Evolutionary conservation across 768 basidiomycete species (phyloP).

Genomic region (Hortiboletus campestris): DNA sequence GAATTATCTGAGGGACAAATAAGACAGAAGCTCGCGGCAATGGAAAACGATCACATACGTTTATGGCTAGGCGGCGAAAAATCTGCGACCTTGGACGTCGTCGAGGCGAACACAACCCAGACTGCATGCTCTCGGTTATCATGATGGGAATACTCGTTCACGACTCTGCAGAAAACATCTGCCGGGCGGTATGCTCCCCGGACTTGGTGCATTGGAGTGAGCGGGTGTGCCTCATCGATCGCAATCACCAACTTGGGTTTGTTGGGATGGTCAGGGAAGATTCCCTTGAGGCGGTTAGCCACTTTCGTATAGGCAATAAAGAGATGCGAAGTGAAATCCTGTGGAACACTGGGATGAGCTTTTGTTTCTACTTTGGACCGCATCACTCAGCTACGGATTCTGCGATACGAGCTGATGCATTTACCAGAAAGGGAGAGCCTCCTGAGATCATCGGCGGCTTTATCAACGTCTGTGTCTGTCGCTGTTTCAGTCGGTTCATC

Average conservation of each 20-base stretch:
- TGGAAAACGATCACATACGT: not conserved
- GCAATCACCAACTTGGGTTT: slow-evolving; percentile 12
- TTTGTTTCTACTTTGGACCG: not conserved
- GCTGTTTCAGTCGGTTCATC: not conserved
- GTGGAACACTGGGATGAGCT: no score
- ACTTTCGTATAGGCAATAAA: not conserved
- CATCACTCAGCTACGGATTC: not conserved
- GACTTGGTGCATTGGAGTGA: not conserved
- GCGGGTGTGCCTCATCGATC: slow-evolving; percentile 10
- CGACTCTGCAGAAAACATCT: slow-evolving; percentile 1
- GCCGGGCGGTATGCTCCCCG: not conserved
- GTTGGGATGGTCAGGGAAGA: not conserved
- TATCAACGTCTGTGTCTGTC: no score
- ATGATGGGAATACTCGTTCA: slow-evolving; percentile 7
- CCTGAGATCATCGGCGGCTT: no score
- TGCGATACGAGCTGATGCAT: no score
- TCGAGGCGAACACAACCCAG: not conserved
- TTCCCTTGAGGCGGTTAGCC: not conserved
- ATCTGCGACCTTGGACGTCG: not conserved
- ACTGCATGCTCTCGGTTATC: not conserved
- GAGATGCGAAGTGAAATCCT: not conserved
- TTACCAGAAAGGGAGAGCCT: not conserved
- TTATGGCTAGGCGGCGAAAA: not conserved
- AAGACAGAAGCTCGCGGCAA: not conserved
- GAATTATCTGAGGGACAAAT: slow-evolving; percentile 9